Evolutionary conservation across 192 early-diverging fungal genomes (phyloP).

Genomic region (Diversispora eburnea): DNA sequence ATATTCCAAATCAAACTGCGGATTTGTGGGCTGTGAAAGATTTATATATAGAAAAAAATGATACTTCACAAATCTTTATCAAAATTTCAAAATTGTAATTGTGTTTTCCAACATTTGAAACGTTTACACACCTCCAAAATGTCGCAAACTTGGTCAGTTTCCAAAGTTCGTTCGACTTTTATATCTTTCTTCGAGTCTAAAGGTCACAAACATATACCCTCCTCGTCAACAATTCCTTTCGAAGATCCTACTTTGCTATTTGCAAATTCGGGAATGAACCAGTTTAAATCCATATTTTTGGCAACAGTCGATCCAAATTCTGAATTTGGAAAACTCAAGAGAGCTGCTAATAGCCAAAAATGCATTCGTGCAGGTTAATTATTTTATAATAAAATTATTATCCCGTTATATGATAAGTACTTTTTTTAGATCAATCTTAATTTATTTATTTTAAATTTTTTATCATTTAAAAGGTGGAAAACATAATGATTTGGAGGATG

Average conservation of each 20-base stretch:
- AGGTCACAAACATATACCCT: constrained; percentile 73
- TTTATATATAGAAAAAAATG: too few species aligned
- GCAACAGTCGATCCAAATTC: constrained; percentile 94
- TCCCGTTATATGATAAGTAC: background rate
- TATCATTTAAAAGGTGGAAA: constrained; percentile 73
- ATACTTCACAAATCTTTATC: too few species aligned
- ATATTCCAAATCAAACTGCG: too few species aligned
- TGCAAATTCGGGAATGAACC: constrained; percentile 96
- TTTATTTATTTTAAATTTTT: background rate
- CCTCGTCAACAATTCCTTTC: constrained; percentile 91
- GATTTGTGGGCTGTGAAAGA: too few species aligned
- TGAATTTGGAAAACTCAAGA: constrained; percentile 81
- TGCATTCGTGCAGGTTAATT: constrained; percentile 93
- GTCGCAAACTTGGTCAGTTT: constrained; percentile 63
- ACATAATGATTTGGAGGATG: constrained; percentile 99
- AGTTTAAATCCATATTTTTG: constrained; percentile 97
- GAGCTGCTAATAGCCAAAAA: constrained; percentile 97
- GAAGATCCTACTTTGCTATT: constrained; percentile 96
- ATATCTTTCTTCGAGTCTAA: constrained; percentile 79
- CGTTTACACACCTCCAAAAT: background rate
- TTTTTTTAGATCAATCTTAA: background rate
- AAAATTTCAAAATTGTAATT: too few species aligned
- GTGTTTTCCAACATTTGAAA: background rate
- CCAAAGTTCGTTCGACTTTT: constrained; percentile 81
- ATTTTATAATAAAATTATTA: background rate